A percentile compares a stretch with the other conserved stretches of the same genome.
Evolutionary conservation across 768 basidiomycete genomes (phyloP).

Genomic region (Chalciporus pseudorubinellus): DNA sequence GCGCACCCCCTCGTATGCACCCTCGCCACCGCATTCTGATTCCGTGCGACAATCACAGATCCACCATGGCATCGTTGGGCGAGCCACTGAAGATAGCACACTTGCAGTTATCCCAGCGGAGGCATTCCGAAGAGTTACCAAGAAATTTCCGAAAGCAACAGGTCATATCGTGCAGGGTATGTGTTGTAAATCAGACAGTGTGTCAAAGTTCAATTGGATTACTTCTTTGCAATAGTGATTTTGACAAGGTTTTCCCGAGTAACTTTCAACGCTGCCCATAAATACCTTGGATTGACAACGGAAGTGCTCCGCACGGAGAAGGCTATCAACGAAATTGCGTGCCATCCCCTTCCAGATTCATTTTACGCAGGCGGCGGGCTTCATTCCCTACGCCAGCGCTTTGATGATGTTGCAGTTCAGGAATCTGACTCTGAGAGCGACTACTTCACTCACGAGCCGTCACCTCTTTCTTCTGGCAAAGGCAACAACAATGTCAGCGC

Average conservation of each 20-base stretch:
- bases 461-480: conserved; percentile 25
- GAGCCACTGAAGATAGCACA: conserved; percentile 92
- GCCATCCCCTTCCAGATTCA: conserved; percentile 84
- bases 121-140: conserved; percentile 89
- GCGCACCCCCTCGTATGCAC: conserved; percentile 13
- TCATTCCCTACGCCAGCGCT: conserved; percentile 86
- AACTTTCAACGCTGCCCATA: conserved; percentile 96
- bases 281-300: conserved; percentile 90
- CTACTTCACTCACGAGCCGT: conserved; percentile 44
- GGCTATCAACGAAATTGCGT: conserved; percentile 95
- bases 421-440: conserved; percentile 53
- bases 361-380: conserved; percentile 95
- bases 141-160: conserved; percentile 95
- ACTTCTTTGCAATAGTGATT: conserved; percentile 59
- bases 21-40: conserved; percentile 25
- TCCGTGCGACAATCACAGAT: conserved; percentile 31
- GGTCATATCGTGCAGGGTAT: conserved; percentile 93
- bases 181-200: conserved; percentile 1
- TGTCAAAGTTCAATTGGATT: conserved; percentile 10
- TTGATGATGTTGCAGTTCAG: conserved; percentile 55
- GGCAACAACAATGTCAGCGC: conserved; percentile 11
- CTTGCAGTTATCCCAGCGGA: conserved; percentile 99
- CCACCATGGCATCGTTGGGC: conserved; percentile 79
- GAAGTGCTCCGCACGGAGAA: conserved; percentile 97
- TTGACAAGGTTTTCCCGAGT: conserved; percentile 95